Evolutionary conservation across 208 protist species (phyloP), one percentile per base, ranked within the genome.

Genomic region (Lotmaria passim): DNA sequence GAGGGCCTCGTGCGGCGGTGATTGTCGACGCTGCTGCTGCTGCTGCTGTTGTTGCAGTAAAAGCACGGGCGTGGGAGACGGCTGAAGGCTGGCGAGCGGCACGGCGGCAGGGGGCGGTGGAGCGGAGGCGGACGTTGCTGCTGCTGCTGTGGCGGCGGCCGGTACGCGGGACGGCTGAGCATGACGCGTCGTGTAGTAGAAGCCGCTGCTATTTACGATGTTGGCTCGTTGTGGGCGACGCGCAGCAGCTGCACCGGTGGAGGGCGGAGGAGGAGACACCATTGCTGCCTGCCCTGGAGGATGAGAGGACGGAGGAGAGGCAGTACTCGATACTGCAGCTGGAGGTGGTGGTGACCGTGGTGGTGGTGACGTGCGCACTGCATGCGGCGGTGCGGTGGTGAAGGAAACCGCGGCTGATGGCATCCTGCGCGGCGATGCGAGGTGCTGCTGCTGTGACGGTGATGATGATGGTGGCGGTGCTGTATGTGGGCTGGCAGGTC

Each of bases 171-270:
- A 7, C 7, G 31, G 10, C 24, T 34, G 44, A 7, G 24, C 51
- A 21, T 23, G 34, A 4, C 67, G 57, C 17, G 58, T 52, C 0
- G 58, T 56, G 59, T 53, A 67, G 69, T 48, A 56, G 44, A 57
- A 75, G 44, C 53, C 69, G 43, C 69, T 75, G 69, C 43, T 57
- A 44, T 62, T 14, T 1, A 68, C 52, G 34, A 68, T 62, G 30
- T 31, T 62, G 2, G 52, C 28, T 15, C 60, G 60, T 3, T 19
- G 51, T 31, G 47, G 46, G n/a, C 12, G 28, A 0, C 7, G 24
- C 12, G 52, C 36, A n/a, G 30, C 23, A 14, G 50, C 31, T 36
- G 50, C 28, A 14, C 0, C n/a, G 17, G 48, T 23, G 12, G 24
- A 21, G 43, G 11, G 3, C n/a, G 17, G n/a, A 33, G 12, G 24